Evolutionary conservation across 225 moss, liverwort and hornwort genomes (phyloP), one percentile per base, ranked within the genome.

Genomic region (Climacium dendroides): DNA sequence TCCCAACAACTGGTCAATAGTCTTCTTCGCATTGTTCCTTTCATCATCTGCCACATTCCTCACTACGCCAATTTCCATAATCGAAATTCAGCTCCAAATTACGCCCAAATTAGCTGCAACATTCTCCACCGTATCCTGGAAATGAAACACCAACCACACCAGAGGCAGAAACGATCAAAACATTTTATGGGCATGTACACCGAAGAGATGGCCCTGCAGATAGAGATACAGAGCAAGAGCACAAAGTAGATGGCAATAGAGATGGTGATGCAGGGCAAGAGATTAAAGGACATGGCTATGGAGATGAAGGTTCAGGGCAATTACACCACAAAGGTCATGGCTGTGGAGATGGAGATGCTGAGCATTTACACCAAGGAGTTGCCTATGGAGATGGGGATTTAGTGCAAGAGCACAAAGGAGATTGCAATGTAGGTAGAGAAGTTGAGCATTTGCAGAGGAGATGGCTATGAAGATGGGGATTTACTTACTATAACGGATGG

Each of bases 11-110:
- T 84, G 4, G 48, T 85, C 87, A 11, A 41, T 26, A 6, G 0
- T 60, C 20, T 79, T 58, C 66, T 82, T 80, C 14, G 15, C 63
- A 8, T 85, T 45, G 2, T 83, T 71, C 5, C 45, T 54, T 29
- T 39, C 89, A 41, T 84, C 88, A 6, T 88, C 78, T 12, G 74
- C 87, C 15, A 59, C 10, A 7, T 78, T 86, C 13, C 55, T 57
- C 53, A 52, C 82, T 25, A 64, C 54, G 20, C 70, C 83, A 18
- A 64, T 41, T 85, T 16, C 63, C 85, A 19, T 32, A 13, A 60
- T 89, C 90, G 6, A 85, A 63, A n/a, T 83, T 93, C 62, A 80
- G 28, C 85, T 91, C 80, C 85, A 89, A 50, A 9, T 80, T 60
- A 30, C 26, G 17, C 83, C 87, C 29, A 54, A 80, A 53, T 90